A percentile compares a stretch with the other conserved stretches of the same genome.
Conservation (phyloP, 2,329 filamentous ascomycete species). For the Nannizziopsis arthrosporioides region DNA sequence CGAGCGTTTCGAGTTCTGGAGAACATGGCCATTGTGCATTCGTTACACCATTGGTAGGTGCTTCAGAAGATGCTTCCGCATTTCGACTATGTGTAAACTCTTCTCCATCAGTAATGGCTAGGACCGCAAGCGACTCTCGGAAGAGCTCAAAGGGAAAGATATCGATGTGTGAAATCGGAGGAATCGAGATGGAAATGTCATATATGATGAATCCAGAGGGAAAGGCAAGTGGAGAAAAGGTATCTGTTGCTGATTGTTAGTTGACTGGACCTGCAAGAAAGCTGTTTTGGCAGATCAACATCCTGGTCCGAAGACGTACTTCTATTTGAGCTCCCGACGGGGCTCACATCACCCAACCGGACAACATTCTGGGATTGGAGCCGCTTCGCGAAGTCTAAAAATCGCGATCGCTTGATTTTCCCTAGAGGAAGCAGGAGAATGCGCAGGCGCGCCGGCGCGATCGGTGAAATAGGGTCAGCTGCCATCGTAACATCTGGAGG, state of each 20-base stretch:
- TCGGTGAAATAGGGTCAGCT: constrained; percentile 78
- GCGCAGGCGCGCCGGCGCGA: constrained; percentile 82
- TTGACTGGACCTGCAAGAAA: not conserved
- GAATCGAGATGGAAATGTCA: constrained; percentile 69
- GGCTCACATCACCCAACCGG: constrained; percentile 71
- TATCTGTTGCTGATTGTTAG: constrained; percentile 47
- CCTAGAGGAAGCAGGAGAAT: constrained; percentile 78
- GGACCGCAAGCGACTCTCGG: constrained; percentile 67
- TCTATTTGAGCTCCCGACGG: constrained; percentile 72
- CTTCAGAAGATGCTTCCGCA: not conserved
- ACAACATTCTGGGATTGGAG: constrained; percentile 71
- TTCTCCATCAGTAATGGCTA: constrained; percentile 72
- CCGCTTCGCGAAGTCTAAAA: constrained; percentile 64
- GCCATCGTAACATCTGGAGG: constrained; percentile 50
- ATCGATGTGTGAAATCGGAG: constrained; percentile 66
- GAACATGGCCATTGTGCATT: not conserved
- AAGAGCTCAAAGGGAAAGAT: constrained; percentile 84
- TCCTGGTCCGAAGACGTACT: constrained; percentile 45
- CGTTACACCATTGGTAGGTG: not conserved
- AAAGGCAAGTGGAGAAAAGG: constrained; percentile 86
- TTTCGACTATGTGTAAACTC: constrained; percentile 44
- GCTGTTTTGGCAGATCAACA: constrained; percentile 6
- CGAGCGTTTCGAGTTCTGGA: constrained; percentile 28
- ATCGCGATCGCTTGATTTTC: constrained; percentile 69
- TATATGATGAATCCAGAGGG: constrained; percentile 78